phyloP scores from a whole-genome alignment of 2,329 filamentous ascomycete species.

The Fusarium avenaceum region DNA sequence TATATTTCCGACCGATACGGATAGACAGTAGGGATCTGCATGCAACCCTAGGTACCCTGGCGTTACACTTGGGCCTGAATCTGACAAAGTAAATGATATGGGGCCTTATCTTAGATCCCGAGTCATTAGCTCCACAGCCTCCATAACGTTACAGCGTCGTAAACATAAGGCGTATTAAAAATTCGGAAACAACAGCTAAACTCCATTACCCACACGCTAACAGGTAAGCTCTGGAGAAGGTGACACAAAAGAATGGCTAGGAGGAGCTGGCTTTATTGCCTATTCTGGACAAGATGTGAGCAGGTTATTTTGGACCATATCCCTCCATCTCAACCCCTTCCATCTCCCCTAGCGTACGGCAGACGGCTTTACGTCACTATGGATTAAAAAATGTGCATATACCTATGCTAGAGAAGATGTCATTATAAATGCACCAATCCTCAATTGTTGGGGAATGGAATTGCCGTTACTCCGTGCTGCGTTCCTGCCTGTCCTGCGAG shows the following conservation, averaged over 20 bases:
- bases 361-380: slow-evolving; percentile 28
- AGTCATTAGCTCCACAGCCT: slow-evolving; percentile 35
- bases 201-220: slow-evolving; percentile 31
- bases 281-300: not conserved
- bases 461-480: slow-evolving; percentile 4
- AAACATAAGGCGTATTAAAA: not conserved
- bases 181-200: slow-evolving; percentile 42
- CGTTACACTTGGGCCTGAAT: slow-evolving; percentile 24
- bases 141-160: slow-evolving; percentile 21
- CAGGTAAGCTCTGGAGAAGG: slow-evolving; percentile 8
- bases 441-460: not conserved
- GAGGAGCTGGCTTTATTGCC: not conserved
- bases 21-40: slow-evolving; percentile 12
- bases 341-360: slow-evolving; percentile 10
- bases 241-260: slow-evolving; percentile 18
- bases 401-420: slow-evolving; percentile 1
- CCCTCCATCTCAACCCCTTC: slow-evolving; percentile 30
- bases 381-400: slow-evolving; percentile 24
- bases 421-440: slow-evolving; percentile 34
- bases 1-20: slow-evolving; percentile 16
- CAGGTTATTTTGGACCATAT: slow-evolving; percentile 6
- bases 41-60: not conserved
- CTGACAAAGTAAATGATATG: slow-evolving; percentile 20
- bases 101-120: slow-evolving; percentile 32
- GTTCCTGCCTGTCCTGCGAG: slow-evolving; percentile 9